Base-by-base conservation (phyloP, 1,284 basidiomycete species). In the Tranzscheliella williamsii region DNA sequence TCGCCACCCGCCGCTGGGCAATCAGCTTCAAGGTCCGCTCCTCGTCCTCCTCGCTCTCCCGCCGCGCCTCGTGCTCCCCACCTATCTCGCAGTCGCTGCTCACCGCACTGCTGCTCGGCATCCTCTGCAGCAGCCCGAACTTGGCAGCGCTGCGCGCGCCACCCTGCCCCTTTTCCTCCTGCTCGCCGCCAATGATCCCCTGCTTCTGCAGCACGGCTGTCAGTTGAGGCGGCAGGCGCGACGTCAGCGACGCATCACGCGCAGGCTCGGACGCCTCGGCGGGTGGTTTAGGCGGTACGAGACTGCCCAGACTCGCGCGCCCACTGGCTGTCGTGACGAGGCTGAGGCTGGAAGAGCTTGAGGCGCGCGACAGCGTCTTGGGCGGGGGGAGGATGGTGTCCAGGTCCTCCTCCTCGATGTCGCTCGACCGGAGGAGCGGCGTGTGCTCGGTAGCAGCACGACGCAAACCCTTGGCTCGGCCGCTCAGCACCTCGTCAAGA, bases 21-120 rank as follows among this genome's bases (percentile, higher is more conserved):
- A 73, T 60, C 23, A 63, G 44, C 16, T 71, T 66, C 30, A 75
- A 55, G 32, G 73, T 75, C 17, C 50, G 55, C 49, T 75, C 73
- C 38, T 75, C 73, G 38, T 75, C 73, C 41, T 75, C 72, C 31
- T 71, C 70, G 6, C 11, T 11, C 13, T 37, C 35, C 6, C 9
- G 18, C 17, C 50, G 39, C 31, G 24, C 38, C 13, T 55, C 38
- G 12, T 38, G 46, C 11, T 17, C 38, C 13, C n/a, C 34, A 27
- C 40, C 33, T 1, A 42, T 43, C 24, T 64, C 65, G 15, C 45
- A 61, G 15, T 61, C 60, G 38, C 52, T 70, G 42, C 65, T 70
- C 11, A 57, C 54, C 1, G 45, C 61, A 36, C 67, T 70, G 44
- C 67, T 70, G 57, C 70, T 72, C 27, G 65, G 54, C 73, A 75